Percentiles rank a stretch among this genome's conserved stretches.
Conservation (phyloP, 345 rosid genomes). For the Eutrema yunnanense region DNA sequence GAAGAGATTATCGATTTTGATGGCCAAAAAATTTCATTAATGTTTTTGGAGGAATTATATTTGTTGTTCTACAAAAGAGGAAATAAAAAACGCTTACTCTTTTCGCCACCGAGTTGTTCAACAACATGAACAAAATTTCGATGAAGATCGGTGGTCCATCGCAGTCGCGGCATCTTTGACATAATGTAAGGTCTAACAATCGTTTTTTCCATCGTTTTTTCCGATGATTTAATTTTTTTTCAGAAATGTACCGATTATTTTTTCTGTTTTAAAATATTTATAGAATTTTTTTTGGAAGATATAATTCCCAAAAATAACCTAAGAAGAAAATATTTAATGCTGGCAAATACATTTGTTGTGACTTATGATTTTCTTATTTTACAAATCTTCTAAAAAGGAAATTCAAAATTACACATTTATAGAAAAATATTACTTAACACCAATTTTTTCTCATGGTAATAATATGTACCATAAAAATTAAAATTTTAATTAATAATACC, state of each 20-base stretch:
- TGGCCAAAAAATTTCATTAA: neutral
- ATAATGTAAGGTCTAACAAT: slow-evolving; percentile 10
- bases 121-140: slow-evolving; percentile 41
- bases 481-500: neutral
- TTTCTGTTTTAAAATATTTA: neutral
- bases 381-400: neutral
- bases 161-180: slow-evolving; percentile 48
- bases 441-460: neutral
- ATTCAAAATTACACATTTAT: neutral
- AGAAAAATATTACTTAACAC: neutral
- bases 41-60: no score
- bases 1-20: neutral
- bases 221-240: neutral
- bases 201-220: neutral
- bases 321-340: no score
- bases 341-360: no score
- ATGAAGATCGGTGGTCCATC: slow-evolving; percentile 37
- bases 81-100: slow-evolving; percentile 28
- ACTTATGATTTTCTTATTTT: neutral
- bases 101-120: slow-evolving; percentile 56
- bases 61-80: neutral
- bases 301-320: no score
- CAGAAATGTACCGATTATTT: neutral
- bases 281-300: neutral
- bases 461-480: neutral